Conservation (phyloP, 2,329 filamentous ascomycete genomes). For the Trichoderma brevicompactum region DNA sequence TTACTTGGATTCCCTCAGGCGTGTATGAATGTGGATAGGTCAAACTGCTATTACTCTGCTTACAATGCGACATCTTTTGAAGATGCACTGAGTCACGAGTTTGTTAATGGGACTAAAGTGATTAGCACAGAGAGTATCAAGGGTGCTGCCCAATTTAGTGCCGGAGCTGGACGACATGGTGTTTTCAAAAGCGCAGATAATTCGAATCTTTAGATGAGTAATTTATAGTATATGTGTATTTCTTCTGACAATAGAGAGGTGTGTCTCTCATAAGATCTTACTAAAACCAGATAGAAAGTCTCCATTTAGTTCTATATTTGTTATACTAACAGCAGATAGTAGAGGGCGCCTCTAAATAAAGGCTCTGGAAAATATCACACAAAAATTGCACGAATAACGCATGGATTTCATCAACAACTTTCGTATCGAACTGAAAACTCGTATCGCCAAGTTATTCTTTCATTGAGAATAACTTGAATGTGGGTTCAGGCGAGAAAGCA, state of each 20-base stretch:
- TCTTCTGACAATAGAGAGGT: background rate
- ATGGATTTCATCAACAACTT: background rate
- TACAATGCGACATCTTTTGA: constrained; percentile 54
- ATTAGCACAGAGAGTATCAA: constrained; percentile 12
- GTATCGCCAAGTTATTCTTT: no score
- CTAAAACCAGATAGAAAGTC: no score
- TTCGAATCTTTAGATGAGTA: constrained; percentile 4
- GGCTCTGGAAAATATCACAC: no score
- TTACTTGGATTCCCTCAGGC: constrained; percentile 55
- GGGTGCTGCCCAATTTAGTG: constrained; percentile 18
- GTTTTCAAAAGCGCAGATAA: constrained; percentile 18
- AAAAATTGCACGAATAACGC: background rate
- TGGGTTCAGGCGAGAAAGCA: background rate
- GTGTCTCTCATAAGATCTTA: no score
- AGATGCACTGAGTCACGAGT: constrained; percentile 56
- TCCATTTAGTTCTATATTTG: background rate
- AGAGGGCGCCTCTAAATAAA: background rate
- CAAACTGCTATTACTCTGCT: constrained; percentile 53
- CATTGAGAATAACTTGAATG: no score
- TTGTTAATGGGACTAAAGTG: constrained; percentile 16
- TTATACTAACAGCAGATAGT: background rate
- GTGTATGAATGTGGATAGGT: constrained; percentile 57
- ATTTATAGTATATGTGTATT: background rate
- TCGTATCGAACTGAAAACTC: background rate
- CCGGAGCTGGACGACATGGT: constrained; percentile 15